Evolutionary conservation across 352 stramenopile species (phyloP).

Genomic region (Phytophthora capsici): DNA sequence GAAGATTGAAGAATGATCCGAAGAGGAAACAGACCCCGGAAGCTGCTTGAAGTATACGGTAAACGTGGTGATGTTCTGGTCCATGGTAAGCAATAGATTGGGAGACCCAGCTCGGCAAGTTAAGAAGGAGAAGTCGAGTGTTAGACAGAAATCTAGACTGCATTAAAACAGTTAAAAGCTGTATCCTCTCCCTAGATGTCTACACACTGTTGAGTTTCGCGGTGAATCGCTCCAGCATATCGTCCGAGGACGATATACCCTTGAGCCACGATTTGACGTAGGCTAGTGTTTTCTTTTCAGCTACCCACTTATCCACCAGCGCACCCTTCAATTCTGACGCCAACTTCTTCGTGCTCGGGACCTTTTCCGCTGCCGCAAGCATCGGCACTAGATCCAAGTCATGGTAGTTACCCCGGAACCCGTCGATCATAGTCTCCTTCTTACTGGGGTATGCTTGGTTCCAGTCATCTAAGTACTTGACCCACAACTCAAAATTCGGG

Average conservation of each 20-base stretch:
- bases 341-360: not conserved
- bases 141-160: no score
- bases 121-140: no score
- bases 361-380: not conserved
- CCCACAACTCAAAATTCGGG: not conserved
- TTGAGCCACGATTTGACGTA: not conserved
- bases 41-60: no score
- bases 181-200: no score
- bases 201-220: not conserved
- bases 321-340: not conserved
- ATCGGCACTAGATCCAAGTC: not conserved
- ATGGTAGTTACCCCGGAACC: not conserved
- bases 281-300: not conserved
- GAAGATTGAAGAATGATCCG: slow-evolving; percentile 32
- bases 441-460: not conserved
- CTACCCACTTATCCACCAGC: not conserved
- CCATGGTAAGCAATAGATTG: no score
- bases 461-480: not conserved
- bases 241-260: not conserved
- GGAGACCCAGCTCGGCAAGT: no score
- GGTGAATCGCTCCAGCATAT: not conserved
- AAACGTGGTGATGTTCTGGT: no score
- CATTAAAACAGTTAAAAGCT: no score
- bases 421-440: not conserved
- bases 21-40: no score